A percentile compares a stretch with the other conserved stretches of the same genome.
Evolutionary conservation across 108 stramenopile genomes (phyloP).

Genomic region (Cylindrotheca closterium): DNA sequence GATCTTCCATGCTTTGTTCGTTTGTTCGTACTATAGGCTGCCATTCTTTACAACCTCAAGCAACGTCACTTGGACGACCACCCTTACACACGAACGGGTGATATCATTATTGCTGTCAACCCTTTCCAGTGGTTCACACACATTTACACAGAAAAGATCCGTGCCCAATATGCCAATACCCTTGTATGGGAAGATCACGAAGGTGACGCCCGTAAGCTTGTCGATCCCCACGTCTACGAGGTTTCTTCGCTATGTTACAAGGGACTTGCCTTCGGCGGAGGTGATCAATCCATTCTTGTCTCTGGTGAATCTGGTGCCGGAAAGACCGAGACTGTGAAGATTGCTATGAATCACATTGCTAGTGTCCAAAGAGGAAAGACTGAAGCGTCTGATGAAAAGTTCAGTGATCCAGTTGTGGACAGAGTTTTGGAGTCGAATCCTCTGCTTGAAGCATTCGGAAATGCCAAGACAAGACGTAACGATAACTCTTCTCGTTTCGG

Average conservation of each 20-base stretch:
- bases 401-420: constrained; percentile 57
- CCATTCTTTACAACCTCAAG: constrained; percentile 90
- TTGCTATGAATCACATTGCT: constrained; percentile 90
- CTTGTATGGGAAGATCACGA: constrained; percentile 56
- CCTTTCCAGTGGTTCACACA: constrained; percentile 89
- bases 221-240: constrained; percentile 83
- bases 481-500: constrained; percentile 88
- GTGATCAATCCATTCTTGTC: constrained; percentile 85
- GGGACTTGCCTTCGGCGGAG: constrained; percentile 65
- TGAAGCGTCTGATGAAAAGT: background rate
- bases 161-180: constrained; percentile 58
- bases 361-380: constrained; percentile 61
- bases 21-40: constrained; percentile 34
- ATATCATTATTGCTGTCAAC: constrained; percentile 94
- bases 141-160: constrained; percentile 72
- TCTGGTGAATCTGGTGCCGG: constrained; percentile 93
- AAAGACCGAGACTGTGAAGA: constrained; percentile 94
- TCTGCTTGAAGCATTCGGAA: constrained; percentile 90
- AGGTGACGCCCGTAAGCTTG: constrained; percentile 34
- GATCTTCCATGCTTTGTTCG: background rate
- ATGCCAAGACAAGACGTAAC: constrained; percentile 87
- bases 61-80: constrained; percentile 63
- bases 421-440: constrained; percentile 87
- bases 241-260: constrained; percentile 71
- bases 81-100: constrained; percentile 93